These are phyloP conservation scores for Scheffersomyces spartinae DNA, from an alignment of 805 yeast genomes.

Conservation along the genomic window DNA sequence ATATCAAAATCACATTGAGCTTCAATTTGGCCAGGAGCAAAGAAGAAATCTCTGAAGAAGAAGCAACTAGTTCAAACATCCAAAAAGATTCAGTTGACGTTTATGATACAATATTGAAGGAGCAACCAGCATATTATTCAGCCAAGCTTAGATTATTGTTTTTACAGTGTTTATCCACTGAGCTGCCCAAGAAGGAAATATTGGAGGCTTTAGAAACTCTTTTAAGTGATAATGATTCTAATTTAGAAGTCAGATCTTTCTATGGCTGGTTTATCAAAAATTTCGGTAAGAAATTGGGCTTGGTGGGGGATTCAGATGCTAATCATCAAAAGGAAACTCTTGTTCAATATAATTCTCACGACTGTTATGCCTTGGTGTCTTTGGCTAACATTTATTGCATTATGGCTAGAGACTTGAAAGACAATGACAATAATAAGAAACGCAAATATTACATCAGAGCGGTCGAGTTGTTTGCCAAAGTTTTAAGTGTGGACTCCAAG, in stretches of 20 bases:
- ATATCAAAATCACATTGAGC: constrained; percentile 18
- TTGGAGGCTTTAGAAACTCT: constrained; percentile 44
- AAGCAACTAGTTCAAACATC: too few relatives aligned
- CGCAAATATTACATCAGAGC: constrained; percentile 77
- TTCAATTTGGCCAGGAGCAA: constrained; percentile 72
- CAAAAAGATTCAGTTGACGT: constrained; percentile 26
- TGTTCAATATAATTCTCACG: constrained; percentile 75
- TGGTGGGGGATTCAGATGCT: constrained; percentile 50
- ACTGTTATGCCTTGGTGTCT: constrained; percentile 78
- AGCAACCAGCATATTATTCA: constrained; percentile 59
- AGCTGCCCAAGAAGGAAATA: constrained; percentile 29
- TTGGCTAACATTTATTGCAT: constrained; percentile 78
- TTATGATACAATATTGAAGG: constrained; percentile 46
- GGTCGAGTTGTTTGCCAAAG: constrained; percentile 86
- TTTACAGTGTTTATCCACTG: constrained; percentile 39
- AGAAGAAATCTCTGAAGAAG: constrained; percentile 35
- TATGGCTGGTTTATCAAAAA: constrained; percentile 80
- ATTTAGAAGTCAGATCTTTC: constrained; percentile 79
- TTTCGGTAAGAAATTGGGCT: constrained; percentile 39
- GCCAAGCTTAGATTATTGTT: constrained; percentile 66
- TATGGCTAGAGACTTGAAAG: constrained; percentile 70
- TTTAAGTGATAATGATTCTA: constrained; percentile 40
- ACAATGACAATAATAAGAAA: constrained; percentile 41
- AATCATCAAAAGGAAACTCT: constrained; percentile 78
- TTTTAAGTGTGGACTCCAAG: constrained; percentile 66